These are phyloP conservation scores for Aspergillus bertholletiae DNA, from an alignment of 495 filamentous ascomycete species.

Conservation along the genomic window DNA sequence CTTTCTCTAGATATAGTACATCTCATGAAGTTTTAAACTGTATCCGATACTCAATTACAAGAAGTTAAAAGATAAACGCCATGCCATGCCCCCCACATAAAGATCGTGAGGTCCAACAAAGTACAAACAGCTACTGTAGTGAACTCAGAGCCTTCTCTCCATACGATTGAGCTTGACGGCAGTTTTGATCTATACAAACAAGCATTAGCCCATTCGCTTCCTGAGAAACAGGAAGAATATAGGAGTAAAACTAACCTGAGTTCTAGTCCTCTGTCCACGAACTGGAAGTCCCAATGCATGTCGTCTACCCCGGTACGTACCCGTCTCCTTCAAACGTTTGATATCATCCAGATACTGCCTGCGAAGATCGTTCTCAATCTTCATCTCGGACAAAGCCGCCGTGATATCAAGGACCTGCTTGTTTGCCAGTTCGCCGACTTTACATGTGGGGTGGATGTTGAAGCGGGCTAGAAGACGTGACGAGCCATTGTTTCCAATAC, in stretches of 20 bases:
- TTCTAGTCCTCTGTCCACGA: constrained; percentile 81
- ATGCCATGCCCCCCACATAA: constrained; percentile 33
- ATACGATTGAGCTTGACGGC: constrained; percentile 77
- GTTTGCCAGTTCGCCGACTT: constrained; percentile 64
- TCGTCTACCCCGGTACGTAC: constrained; percentile 81
- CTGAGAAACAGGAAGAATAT: constrained; percentile 1
- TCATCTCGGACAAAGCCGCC: constrained; percentile 86
- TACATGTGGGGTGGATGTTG: constrained; percentile 77
- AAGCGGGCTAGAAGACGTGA: constrained; percentile 77
- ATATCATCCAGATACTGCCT: constrained; percentile 80
- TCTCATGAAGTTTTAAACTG: constrained; percentile 2
- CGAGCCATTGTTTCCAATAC: constrained; percentile 70
- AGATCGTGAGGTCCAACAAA: constrained; percentile 21
- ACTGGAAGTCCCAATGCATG: constrained; percentile 89
- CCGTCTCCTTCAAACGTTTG: constrained; percentile 81
- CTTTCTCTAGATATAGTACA: constrained; percentile 31
- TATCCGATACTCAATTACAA: constrained; percentile 20
- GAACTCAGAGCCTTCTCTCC: constrained; percentile 50
- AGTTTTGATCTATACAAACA: constrained; percentile 57
- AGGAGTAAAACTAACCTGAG: constrained; percentile 53
- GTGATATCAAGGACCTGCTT: constrained; percentile 74
- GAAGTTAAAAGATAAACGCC: constrained; percentile 36
- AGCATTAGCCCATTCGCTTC: constrained; percentile 5
- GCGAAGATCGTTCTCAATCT: constrained; percentile 84
- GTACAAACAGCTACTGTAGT: constrained; percentile 4